Evolutionary conservation across 2,329 filamentous ascomycete species (phyloP).

Genomic region (Fonsecaea multimorphosa): DNA sequence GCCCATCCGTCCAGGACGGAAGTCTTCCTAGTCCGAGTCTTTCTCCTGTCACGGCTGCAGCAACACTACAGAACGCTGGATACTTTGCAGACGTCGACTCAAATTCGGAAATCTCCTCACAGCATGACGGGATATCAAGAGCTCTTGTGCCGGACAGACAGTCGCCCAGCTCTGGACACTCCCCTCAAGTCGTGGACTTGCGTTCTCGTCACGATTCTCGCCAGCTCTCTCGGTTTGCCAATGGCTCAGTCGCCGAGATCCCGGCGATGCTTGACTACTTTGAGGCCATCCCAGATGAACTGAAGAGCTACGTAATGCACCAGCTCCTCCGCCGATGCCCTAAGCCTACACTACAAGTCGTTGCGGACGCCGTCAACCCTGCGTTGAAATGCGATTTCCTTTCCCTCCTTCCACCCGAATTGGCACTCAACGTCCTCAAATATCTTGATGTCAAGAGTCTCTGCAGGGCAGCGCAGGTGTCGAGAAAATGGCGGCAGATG

Average conservation of each 20-base stretch:
- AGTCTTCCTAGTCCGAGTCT: conserved; percentile 93
- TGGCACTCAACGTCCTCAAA: conserved; percentile 84
- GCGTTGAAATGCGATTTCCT: conserved; percentile 95
- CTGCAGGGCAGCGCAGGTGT: conserved; percentile 89
- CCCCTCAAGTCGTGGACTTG: background rate
- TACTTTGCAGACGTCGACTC: conserved; percentile 54
- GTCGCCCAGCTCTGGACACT: conserved; percentile 21
- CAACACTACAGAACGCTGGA: conserved; percentile 58
- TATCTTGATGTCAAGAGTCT: conserved; percentile 86
- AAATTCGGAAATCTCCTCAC: conserved; percentile 48
- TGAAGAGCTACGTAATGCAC: conserved; percentile 97
- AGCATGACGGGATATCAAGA: conserved; percentile 35
- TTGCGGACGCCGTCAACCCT: conserved; percentile 90
- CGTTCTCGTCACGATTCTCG: conserved; percentile 24
- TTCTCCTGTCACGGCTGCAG: conserved; percentile 84
- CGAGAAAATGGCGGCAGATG: conserved; percentile 88
- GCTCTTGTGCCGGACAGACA: conserved; percentile 20
- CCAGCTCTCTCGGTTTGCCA: conserved; percentile 35
- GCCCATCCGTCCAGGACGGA: conserved; percentile 77
- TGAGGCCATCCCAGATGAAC: conserved; percentile 84
- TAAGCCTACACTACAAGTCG: conserved; percentile 84
- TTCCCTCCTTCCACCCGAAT: conserved; percentile 78
- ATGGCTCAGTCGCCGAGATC: conserved; percentile 71
- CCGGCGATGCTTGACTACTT: conserved; percentile 86
- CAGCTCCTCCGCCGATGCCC: conserved; percentile 88